phyloP scores from a whole-genome alignment of 805 yeast species.

The Dipodascus geniculatus region DNA sequence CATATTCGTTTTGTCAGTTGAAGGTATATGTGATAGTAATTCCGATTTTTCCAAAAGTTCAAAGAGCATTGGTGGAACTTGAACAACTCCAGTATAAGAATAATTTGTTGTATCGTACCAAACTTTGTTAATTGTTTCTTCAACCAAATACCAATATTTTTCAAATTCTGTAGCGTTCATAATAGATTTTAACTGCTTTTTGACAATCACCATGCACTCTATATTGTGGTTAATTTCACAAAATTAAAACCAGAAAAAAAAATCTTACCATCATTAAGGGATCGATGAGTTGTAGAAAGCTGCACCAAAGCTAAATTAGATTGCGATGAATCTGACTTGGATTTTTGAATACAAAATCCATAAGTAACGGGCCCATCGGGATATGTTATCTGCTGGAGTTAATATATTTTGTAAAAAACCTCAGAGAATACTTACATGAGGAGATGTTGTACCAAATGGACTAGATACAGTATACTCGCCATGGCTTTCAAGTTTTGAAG shows the following conservation, averaged over 20 bases:
- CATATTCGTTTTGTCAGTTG: background rate
- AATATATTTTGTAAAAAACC: background rate
- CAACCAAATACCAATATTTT: constrained; percentile 8
- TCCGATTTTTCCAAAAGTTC: background rate
- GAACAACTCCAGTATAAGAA: background rate
- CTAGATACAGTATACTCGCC: constrained; percentile 26
- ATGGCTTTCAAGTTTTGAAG: constrained; percentile 31
- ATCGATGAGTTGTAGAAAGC: constrained; percentile 12
- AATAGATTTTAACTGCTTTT: background rate
- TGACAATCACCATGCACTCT: constrained; percentile 4
- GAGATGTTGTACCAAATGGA: constrained; percentile 16
- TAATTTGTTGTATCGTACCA: constrained; percentile 7
- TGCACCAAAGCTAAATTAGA: constrained; percentile 6
- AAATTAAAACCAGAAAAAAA: constrained; percentile 1
- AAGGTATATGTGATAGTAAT: background rate
- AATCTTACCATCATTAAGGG: constrained; percentile 14
- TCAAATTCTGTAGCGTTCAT: constrained; percentile 3
- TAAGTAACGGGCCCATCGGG: constrained; percentile 61
- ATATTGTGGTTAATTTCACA: constrained; percentile 5
- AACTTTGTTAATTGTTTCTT: constrained; percentile 6
- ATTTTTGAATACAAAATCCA: constrained; percentile 40
- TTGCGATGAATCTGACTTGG: constrained; percentile 30
- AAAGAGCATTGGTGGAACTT: background rate
- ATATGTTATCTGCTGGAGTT: constrained; percentile 32
- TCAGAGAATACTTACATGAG: constrained; percentile 13